These are phyloP conservation scores for Komagataella mondaviorum DNA, from an alignment of 805 yeast genomes.

Conservation along the genomic window DNA sequence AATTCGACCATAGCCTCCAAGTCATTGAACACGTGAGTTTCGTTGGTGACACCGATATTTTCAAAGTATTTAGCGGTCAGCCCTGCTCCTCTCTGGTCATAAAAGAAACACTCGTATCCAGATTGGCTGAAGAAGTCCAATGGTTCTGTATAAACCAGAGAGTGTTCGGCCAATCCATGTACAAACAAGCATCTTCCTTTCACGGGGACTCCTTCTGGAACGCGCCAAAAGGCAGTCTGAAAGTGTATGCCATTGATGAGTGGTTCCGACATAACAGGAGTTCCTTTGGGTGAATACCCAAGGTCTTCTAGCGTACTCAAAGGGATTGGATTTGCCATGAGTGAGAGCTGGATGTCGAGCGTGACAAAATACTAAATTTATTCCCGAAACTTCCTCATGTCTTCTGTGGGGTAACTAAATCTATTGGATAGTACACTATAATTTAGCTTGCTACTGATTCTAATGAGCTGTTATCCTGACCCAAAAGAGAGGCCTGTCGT, in stretches of 20 bases:
- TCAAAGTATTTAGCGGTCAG: conserved; percentile 38
- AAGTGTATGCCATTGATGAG: background rate
- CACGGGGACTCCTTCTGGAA: conserved; percentile 4
- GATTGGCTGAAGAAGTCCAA: conserved; percentile 34
- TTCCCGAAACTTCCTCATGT: too few relatives aligned
- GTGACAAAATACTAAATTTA: too few relatives aligned
- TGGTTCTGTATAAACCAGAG: conserved; percentile 31
- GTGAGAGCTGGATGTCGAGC: background rate
- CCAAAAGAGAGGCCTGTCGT: background rate
- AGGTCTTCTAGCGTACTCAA: background rate
- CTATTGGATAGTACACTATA: background rate
- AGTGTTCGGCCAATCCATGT: conserved; percentile 63
- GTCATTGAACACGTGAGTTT: conserved; percentile 41
- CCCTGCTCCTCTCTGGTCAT: conserved; percentile 71
- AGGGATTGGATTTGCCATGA: background rate
- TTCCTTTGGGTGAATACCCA: background rate
- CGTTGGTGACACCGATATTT: conserved; percentile 42
- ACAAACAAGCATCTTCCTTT: conserved; percentile 47
- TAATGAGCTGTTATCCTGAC: background rate
- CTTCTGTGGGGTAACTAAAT: background rate
- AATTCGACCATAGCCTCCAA: conserved; percentile 41
- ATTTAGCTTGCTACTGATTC: background rate
- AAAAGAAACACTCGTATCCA: conserved; percentile 57
- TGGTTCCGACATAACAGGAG: background rate
- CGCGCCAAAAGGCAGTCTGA: background rate